Percentiles rank a stretch among this genome's conserved stretches.
Conservation (phyloP, 139 green algal species). For the Coccomyxa sp. region DNA sequence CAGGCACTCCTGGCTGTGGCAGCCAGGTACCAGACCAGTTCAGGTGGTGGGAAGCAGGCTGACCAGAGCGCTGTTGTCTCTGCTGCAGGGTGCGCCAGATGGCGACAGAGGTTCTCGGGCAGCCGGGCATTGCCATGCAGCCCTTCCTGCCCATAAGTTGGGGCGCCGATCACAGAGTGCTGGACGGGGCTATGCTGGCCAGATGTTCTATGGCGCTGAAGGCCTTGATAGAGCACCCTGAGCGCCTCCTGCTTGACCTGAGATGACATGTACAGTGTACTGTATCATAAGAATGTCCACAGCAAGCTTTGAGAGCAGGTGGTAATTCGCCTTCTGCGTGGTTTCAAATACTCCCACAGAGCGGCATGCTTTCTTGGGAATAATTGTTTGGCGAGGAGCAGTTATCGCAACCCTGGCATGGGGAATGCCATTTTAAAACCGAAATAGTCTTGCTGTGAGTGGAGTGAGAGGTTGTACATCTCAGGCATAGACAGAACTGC, state of each 20-base stretch:
- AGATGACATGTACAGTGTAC: neutral
- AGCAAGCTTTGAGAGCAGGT: too few species aligned
- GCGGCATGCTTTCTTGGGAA: too few species aligned
- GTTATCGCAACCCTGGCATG: too few species aligned
- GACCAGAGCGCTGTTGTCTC: neutral
- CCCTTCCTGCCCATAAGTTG: slow-evolving; percentile 57
- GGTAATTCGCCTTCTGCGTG: too few species aligned
- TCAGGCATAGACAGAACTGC: too few species aligned
- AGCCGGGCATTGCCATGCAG: neutral
- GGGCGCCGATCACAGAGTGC: slow-evolving; percentile 79
- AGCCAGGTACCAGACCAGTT: neutral
- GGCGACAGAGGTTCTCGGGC: neutral
- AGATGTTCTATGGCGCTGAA: slow-evolving; percentile 64
- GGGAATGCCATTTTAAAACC: too few species aligned
- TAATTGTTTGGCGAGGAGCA: too few species aligned
- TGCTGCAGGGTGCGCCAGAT: slow-evolving; percentile 5
- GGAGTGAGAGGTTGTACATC: too few species aligned
- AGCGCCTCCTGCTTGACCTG: slow-evolving; percentile 58
- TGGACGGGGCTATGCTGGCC: slow-evolving; percentile 85
- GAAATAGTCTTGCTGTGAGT: too few species aligned
- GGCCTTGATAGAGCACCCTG: slow-evolving; percentile 62
- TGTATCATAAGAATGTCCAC: too few species aligned
- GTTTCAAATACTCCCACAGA: too few species aligned
- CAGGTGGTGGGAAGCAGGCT: too few species aligned
- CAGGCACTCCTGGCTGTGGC: neutral